phyloP scores from a whole-genome alignment of 2,329 filamentous ascomycete genomes.

The Fusarium proliferatum region DNA sequence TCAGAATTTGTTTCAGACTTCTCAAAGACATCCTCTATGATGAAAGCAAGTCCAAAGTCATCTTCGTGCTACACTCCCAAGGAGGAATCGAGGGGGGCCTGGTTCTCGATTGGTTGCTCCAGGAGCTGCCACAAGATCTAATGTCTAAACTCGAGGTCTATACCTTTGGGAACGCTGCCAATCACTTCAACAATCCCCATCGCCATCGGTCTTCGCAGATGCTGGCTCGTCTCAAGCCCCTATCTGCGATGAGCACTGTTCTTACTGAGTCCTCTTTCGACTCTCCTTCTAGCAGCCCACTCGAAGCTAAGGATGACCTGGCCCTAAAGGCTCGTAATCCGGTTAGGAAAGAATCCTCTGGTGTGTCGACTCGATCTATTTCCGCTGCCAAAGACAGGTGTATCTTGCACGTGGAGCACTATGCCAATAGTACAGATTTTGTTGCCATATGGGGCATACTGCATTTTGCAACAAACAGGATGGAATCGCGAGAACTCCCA shows the following conservation, averaged over 20 bases:
- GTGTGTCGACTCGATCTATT: slow-evolving; percentile 50
- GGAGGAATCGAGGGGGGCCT: slow-evolving; percentile 79
- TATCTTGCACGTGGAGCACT: slow-evolving; percentile 82
- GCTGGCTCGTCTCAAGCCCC: slow-evolving; percentile 48
- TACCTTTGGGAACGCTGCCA: slow-evolving; percentile 82
- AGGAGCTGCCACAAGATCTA: slow-evolving; percentile 74
- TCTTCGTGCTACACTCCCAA: slow-evolving; percentile 82
- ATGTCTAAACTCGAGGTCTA: slow-evolving; percentile 78
- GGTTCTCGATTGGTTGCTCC: slow-evolving; percentile 80
- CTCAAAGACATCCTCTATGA: slow-evolving; percentile 74
- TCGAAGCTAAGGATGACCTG: slow-evolving; percentile 30
- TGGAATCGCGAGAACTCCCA: slow-evolving; percentile 59
- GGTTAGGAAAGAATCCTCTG: slow-evolving; percentile 41
- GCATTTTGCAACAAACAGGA: slow-evolving; percentile 67
- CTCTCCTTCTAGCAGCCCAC: slow-evolving; percentile 36
- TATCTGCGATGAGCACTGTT: slow-evolving; percentile 49
- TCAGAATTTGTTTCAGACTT: slow-evolving; percentile 69
- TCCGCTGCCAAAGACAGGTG: slow-evolving; percentile 58
- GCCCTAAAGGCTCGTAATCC: slow-evolving; percentile 23
- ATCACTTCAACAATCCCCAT: slow-evolving; percentile 84
- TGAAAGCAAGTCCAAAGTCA: slow-evolving; percentile 71
- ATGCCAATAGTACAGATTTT: slow-evolving; percentile 79
- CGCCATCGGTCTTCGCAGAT: slow-evolving; percentile 60
- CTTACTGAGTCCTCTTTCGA: slow-evolving; percentile 52
- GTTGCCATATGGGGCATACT: slow-evolving; percentile 80